Conservation (phyloP, 2,329 filamentous ascomycete genomes). For the Fusarium praegraminearum region DNA sequence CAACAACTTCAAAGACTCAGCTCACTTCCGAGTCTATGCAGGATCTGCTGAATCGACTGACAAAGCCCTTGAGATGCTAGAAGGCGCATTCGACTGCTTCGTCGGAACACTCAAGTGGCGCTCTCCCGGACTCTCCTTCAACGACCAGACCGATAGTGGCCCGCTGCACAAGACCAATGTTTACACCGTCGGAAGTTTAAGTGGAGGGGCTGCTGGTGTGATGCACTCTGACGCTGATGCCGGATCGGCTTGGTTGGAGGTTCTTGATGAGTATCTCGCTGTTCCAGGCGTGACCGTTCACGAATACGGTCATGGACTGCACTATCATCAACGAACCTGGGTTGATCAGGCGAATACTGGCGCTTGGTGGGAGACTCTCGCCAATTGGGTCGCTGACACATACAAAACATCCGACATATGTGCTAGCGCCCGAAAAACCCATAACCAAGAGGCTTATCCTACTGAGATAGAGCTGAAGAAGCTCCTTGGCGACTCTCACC, state of each 20-base stretch:
- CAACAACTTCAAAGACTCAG: conserved; percentile 50
- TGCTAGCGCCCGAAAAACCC: conserved; percentile 52
- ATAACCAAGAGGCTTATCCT: conserved; percentile 51
- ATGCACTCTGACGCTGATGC: conserved; percentile 56
- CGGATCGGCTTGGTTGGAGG: conserved; percentile 59
- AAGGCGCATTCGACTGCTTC: conserved; percentile 60
- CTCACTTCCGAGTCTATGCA: conserved; percentile 57
- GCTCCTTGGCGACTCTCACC: conserved; percentile 60
- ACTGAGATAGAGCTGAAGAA: conserved; percentile 59
- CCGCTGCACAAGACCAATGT: conserved; percentile 62
- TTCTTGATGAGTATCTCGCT: conserved; percentile 55
- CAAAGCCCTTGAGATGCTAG: conserved; percentile 56
- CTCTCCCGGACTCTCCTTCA: conserved; percentile 55
- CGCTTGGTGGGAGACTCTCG: conserved; percentile 65
- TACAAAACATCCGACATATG: conserved; percentile 61
- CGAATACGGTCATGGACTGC: conserved; percentile 63
- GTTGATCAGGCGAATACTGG: conserved; percentile 60
- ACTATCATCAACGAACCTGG: conserved; percentile 59
- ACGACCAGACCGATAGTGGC: conserved; percentile 51
- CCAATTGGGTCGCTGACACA: conserved; percentile 63
- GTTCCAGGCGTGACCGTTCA: conserved; percentile 59
- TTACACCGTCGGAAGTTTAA: conserved; percentile 55
- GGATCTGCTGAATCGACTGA: conserved; percentile 38
- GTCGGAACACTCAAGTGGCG: conserved; percentile 54
- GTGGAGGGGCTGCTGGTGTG: conserved; percentile 56